Base-by-base conservation (phyloP, 2,329 filamentous ascomycete species). In the Trichoderma asperellum region DNA sequence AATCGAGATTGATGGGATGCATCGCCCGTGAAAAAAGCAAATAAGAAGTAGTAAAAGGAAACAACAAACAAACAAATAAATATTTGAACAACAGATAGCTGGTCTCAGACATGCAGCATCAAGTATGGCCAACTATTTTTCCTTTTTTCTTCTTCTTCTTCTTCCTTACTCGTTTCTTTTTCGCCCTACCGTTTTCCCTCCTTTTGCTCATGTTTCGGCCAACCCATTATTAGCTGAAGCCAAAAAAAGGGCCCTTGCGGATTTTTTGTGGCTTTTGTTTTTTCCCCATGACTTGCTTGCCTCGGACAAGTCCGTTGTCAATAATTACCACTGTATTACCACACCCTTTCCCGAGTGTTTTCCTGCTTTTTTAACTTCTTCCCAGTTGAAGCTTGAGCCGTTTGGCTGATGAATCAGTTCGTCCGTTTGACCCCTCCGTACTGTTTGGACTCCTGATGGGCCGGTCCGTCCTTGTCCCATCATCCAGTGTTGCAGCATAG, bases 261-360 rank as follows among this genome's bases (percentile, higher is more conserved):
- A 49, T 12, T 24, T 10, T 12, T 16, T 21, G 47, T 49, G 47
- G 47, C 47, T 49, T 49, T 49, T 21, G 2, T 8, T 2, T 16
- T 18, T 43, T 43, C 40, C 8, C 40, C 24, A 24, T 24, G 24
- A 43, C 40, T 43, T 43, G 37, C 37, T 43, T 53, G 47, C 60
- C 18, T 29, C 47, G 32, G 47, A 49, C 47, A 34, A 63, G 34
- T 47, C 34, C 34, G 21, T 21, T 24, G 60, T 21, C 47, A 49
- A 63, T 29, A 63, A 63, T 63, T 63, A 55, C 60, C 32, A 29
- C 60, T 63, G 60, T 63, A 65, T 56, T 56, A 65, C 52, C 62
- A 56, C 62, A 65, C 62, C 35, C 16, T 32, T 32, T 47, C 27
- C 24, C n/a, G 24, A 29, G 6, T 21, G 40, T 5, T 21, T 10